Evolutionary conservation across 768 basidiomycete genomes (phyloP), one percentile per base, ranked within the genome.

Genomic region (Amylocystis lapponica): DNA sequence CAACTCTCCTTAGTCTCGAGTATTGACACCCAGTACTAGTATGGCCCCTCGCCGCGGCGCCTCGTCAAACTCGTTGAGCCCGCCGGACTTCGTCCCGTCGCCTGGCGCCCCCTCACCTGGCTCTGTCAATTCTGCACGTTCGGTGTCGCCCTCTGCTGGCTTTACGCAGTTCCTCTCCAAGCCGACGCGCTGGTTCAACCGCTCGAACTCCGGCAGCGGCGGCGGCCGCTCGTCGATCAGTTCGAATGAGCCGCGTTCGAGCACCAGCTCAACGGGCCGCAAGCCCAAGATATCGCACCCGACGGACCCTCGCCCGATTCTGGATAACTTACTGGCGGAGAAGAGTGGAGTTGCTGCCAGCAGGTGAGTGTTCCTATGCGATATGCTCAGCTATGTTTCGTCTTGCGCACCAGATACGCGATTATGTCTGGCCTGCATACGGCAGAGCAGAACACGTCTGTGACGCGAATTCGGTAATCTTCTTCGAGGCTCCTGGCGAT

Each of bases 231-330:
- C 31, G 42, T 66, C 19, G 41, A 63, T 27, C 0, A 54, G 52
- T 43, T 50, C 56, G n/a, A 51, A 38, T 16, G 76, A 80, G 43
- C 72, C 78, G 1, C 65, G 79, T 45, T 51, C 72, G 1, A 80
- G 75, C 48, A 66, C 60, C 12, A 70, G 71, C 39, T 72, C 73
- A 3, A 49, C 61, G 38, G 43, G 46, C 13, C 64, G 83, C 47
- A 86, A 83, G 49, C 83, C 78, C 41, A 89, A 87, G 70, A 91
- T 90, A 27, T 90, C 88, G 25, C 79, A 82, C 35, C 87, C 87
- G 1, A 87, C 86, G 4, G 88, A 90, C 54, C 87, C 86, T 8
- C 67, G 87, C 17, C 88, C 86, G 3, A 83, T 90, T 41, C 62
- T 84, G 50, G 51, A 64, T 3, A 64, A 61, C 14, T 79, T 84